phyloP scores from a whole-genome alignment of 164 flowering plant species.

The Aristolochia fimbriata region DNA sequence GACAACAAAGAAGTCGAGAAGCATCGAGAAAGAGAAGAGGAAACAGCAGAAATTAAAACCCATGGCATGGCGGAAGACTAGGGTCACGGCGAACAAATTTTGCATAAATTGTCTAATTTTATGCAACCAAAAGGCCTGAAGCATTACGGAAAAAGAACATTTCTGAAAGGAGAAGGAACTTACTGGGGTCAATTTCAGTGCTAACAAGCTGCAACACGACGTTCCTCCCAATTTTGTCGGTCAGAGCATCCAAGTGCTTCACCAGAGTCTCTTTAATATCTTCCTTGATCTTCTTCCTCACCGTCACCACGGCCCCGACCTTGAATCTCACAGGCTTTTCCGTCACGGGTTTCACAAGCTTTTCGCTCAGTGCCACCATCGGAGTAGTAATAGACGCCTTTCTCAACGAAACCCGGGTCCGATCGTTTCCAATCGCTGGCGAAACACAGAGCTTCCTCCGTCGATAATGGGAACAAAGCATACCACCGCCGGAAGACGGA shows the following conservation, averaged over 20 bases:
- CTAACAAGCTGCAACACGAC: constrained; percentile 69
- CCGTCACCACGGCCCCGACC: constrained; percentile 77
- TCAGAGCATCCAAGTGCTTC: constrained; percentile 63
- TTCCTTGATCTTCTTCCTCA: constrained; percentile 76
- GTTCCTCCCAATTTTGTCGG: constrained; percentile 76
- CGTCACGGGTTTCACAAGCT: constrained; percentile 24
- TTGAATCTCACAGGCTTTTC: constrained; percentile 59
- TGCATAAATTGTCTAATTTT: too few species aligned
- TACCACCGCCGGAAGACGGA: constrained; percentile 24
- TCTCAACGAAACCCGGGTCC: constrained; percentile 12
- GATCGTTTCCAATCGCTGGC: constrained; percentile 13
- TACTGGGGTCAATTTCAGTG: constrained; percentile 74
- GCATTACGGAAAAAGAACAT: too few species aligned
- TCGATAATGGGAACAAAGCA: constrained; percentile 8
- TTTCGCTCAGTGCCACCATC: constrained; percentile 62
- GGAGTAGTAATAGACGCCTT: constrained; percentile 14
- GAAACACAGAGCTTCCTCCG: constrained; percentile 18
- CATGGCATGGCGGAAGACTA: too few species aligned
- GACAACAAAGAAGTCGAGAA: neutral
- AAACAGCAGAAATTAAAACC: neutral
- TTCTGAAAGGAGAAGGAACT: constrained; percentile 13
- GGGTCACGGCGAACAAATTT: too few species aligned
- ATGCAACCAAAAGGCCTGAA: too few species aligned
- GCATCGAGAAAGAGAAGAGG: too few species aligned
- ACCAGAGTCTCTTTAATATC: constrained; percentile 59